Conservation (phyloP, 306 rosid genomes). For the Rosa multiflora region DNA sequence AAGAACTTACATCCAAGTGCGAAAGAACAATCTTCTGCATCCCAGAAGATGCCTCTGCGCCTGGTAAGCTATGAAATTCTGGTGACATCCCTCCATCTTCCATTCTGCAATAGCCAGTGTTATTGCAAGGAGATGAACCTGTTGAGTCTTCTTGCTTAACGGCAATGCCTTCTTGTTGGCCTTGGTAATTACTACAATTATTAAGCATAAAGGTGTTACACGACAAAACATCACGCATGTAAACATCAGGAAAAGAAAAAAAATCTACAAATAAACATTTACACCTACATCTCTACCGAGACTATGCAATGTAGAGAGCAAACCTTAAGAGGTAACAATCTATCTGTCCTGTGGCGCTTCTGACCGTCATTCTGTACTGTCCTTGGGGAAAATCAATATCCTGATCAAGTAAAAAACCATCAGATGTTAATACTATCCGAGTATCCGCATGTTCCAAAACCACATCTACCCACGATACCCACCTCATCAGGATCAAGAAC, state of each 20-base stretch:
- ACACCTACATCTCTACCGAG: background rate
- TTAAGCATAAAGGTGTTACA: conserved; percentile 18
- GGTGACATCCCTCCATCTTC: conserved; percentile 22
- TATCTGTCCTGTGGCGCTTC: conserved; percentile 79
- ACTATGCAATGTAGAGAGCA: background rate
- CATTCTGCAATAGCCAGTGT: conserved; percentile 24
- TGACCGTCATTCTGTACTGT: conserved; percentile 63
- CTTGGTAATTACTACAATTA: conserved; percentile 41
- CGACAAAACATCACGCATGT: background rate
- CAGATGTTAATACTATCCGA: conserved; percentile 14
- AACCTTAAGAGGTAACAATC: conserved; percentile 72
- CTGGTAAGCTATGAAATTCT: conserved; percentile 23
- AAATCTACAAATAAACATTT: conserved; percentile 5
- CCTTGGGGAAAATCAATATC: conserved; percentile 56
- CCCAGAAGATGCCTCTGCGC: conserved; percentile 42
- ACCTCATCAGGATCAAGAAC: conserved; percentile 93
- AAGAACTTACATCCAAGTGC: conserved; percentile 42
- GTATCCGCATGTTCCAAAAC: conserved; percentile 20
- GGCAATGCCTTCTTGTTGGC: conserved; percentile 31
- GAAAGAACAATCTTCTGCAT: conserved; percentile 65
- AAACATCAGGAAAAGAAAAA: background rate
- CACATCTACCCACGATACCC: conserved; percentile 31
- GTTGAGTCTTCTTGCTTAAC: conserved; percentile 25
- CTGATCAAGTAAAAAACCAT: conserved; percentile 45
- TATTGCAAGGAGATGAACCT: conserved; percentile 33